Evolutionary conservation across 2,329 filamentous ascomycete genomes (phyloP), one percentile per base, ranked within the genome.

Genomic region (Cladophialophora immunda): DNA sequence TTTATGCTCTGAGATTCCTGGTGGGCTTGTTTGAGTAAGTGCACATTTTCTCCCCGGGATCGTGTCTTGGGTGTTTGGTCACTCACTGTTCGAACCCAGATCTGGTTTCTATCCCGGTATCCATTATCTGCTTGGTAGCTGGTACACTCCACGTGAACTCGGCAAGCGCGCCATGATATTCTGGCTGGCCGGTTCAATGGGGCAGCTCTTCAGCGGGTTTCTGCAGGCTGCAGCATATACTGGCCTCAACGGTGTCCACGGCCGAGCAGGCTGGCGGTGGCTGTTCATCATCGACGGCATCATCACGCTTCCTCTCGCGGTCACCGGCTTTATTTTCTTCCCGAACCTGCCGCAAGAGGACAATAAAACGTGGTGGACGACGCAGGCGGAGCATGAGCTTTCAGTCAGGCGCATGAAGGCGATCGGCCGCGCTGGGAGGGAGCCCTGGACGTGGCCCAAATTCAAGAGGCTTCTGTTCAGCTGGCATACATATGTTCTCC

Each of bases 191-290:
- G 76, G 77, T 3, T 70, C 78, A 15, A 76, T 76, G 0, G 77
- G 75, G 0, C 76, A 74, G 7, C 86, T 87, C 82, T 83, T 87
- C 56, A 84, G 83, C n/a, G 85, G 85, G 1, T 87, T 86, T 65
- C 77, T 87, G 0, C 85, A 86, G 75, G 81, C 85, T 0, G 85
- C 82, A 0, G 83, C 83, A 0, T 85, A 86, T 72, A 82, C 81
- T 22, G 82, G 82, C 30, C 77, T 87, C 0, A 83, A 84, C 19
- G 85, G 85, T 0, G 76, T 81, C 0, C 74, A 74, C 11, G 85
- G 85, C 0, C 81, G 83, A 72, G 76, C 81, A 0, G 85, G 85
- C 73, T 66, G 70, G 78, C 69, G 76, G 57, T 80, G 78, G 78
- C 67, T 80, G 5, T 80, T 79, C 55, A 76, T 80, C 41, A 75